Evolutionary conservation across 139 green algal genomes (phyloP), one percentile per base, ranked within the genome.

Genomic region (Microglena sp.): DNA sequence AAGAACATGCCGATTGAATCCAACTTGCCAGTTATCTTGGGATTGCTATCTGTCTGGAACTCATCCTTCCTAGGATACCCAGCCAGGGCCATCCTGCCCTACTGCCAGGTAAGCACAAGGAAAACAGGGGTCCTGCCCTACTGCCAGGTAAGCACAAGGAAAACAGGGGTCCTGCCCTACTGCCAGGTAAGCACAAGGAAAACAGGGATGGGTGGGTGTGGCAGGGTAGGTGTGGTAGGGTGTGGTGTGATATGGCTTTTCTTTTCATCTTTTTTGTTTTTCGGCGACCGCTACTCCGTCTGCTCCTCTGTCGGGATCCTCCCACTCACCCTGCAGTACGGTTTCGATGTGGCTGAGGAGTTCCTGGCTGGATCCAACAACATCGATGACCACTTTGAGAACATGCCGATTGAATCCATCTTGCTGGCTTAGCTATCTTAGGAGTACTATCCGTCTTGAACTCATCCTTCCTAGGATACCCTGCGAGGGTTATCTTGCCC

Each of bases 401-500:
- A 18, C 40, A 18, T 50, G 40, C 40, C 11, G 40, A 11, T 50
- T 11, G 18, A 93, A 55, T 36, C 86, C 36, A 99, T 99, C 84
- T 74, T 99, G 67, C 94, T 94, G 11, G 90, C 95, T n/a, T n/a
- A n/a, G n/a, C n/a, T 24, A 77, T 97, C 53, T 80, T 97, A 69
- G 94, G 92, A n/a, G 80, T 99, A 56, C 61, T 90, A 31, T 86
- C 78, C 64, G 60, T 99, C 4, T 99, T 92, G 94, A 99, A 99
- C 81, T 77, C 90, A 54, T 92, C 82, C 29, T 99, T 99, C 88
- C 73, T 99, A 62, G 85, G 82, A 22, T 93, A 92, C 78, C 70
- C 87, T 45, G 84, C 90, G 30, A 76, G 82, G 35, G 94, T 92
- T 44, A 97, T 99, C 78, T 85, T 99, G 66, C 94, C 94, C 31